Conservation (phyloP, 306 rosid genomes). For the Sindora glabra region DNA sequence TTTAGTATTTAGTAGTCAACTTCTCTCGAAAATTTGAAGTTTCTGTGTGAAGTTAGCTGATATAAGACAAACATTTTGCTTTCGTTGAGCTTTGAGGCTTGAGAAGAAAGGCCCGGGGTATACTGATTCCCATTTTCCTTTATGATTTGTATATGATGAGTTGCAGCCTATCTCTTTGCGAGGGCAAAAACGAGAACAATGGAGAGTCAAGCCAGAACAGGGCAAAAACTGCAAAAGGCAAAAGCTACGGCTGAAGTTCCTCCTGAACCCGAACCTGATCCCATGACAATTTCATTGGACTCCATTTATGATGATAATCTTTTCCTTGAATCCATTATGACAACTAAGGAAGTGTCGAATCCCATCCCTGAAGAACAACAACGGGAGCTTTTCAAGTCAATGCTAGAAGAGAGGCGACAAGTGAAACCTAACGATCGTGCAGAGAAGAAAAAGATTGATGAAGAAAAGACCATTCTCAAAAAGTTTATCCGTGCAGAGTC, state of each 20-base stretch:
- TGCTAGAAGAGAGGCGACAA: constrained; percentile 59
- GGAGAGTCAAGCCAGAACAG: constrained; percentile 16
- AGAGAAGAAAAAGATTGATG: constrained; percentile 53
- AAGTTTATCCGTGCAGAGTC: constrained; percentile 36
- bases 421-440: constrained; percentile 29
- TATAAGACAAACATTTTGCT: background rate
- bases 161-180: constrained; percentile 66
- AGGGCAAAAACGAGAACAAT: constrained; percentile 35
- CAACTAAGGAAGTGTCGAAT: constrained; percentile 11
- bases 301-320: constrained; percentile 23
- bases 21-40: background rate
- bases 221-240: constrained; percentile 21
- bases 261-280: constrained; percentile 22
- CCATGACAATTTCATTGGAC: no score
- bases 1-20: background rate
- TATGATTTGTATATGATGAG: constrained; percentile 14
- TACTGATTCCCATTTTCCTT: constrained; percentile 2
- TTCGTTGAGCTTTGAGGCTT: no score
- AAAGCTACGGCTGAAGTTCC: constrained; percentile 37
- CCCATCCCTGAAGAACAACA: constrained; percentile 49
- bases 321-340: constrained; percentile 21
- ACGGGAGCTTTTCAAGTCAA: constrained; percentile 46
- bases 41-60: background rate
- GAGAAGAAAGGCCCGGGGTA: constrained; percentile 1
- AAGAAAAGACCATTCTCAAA: constrained; percentile 51